phyloP scores from a whole-genome alignment of 2,329 filamentous ascomycete genomes.

The Didymosphaeria variabile region DNA sequence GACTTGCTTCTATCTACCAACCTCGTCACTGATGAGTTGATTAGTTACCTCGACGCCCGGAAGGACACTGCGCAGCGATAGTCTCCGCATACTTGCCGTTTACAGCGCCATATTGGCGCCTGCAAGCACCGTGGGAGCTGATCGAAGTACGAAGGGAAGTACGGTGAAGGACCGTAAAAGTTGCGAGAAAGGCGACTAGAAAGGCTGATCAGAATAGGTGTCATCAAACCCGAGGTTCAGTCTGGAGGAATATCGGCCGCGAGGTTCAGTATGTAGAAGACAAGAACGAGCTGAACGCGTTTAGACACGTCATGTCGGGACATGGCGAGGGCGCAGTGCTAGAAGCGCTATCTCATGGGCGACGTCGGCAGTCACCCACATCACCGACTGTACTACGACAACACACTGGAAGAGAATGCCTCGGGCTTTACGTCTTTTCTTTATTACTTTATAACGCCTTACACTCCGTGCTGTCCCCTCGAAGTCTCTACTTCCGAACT shows the following conservation, averaged over 20 bases:
- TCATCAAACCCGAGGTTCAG: conserved; percentile 18
- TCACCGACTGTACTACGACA: conserved; percentile 50
- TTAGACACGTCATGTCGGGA: conserved; percentile 52
- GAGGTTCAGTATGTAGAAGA: conserved; percentile 41
- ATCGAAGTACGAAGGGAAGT: conserved; percentile 33
- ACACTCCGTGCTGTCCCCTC: too few relatives aligned
- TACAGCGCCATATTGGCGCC: conserved; percentile 42
- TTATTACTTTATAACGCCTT: too few relatives aligned
- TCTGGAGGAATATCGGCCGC: conserved; percentile 38
- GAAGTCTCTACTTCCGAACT: too few relatives aligned
- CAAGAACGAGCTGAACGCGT: conserved; percentile 46
- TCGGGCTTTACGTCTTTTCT: too few relatives aligned
- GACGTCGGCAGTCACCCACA: conserved; percentile 33
- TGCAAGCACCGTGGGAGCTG: conserved; percentile 36
- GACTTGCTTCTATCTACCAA: conserved; percentile 48
- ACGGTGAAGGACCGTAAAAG: conserved; percentile 37
- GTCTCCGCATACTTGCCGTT: conserved; percentile 43
- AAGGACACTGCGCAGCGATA: conserved; percentile 34
- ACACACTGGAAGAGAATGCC: conserved; percentile 50
- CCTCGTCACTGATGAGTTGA: conserved; percentile 40
- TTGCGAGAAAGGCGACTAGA: conserved; percentile 30
- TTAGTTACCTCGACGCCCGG: conserved; percentile 34
- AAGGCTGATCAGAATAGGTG: conserved; percentile 32
- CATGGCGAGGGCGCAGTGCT: conserved; percentile 49
- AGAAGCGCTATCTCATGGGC: conserved; percentile 43